A percentile compares a stretch with the other conserved stretches of the same genome.
Evolutionary conservation across 345 rosid genomes (phyloP).

Genomic region (Nephelium lappaceum): DNA sequence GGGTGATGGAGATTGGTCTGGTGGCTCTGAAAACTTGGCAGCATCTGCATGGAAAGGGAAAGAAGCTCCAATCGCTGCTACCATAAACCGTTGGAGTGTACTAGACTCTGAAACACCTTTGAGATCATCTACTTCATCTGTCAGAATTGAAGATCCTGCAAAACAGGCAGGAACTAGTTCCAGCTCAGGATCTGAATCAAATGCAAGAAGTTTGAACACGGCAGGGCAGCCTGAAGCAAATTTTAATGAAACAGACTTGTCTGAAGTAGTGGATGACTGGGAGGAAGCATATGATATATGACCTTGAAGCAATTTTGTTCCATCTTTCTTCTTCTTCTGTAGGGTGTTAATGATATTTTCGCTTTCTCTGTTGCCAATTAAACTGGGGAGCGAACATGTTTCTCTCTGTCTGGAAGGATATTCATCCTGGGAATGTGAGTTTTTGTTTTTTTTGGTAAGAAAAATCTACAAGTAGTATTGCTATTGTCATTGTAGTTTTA

Average conservation of each 20-base stretch:
- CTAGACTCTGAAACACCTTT: slow-evolving; percentile 50
- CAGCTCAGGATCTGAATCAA: slow-evolving; percentile 30
- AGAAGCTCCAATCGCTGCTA: slow-evolving; percentile 55
- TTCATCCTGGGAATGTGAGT: neutral
- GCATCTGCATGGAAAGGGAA: slow-evolving; percentile 52
- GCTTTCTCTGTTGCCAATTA: neutral
- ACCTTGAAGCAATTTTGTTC: neutral
- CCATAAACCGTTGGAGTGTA: slow-evolving; percentile 71
- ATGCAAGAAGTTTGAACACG: slow-evolving; percentile 28
- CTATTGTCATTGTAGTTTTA: neutral
- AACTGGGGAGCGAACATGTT: neutral
- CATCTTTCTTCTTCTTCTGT: neutral
- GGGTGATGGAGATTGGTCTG: slow-evolving; percentile 59
- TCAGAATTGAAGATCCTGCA: slow-evolving; percentile 26
- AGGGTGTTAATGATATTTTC: neutral
- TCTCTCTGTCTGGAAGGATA: neutral
- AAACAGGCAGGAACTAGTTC: slow-evolving; percentile 23
- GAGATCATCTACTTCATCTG: slow-evolving; percentile 37
- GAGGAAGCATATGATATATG: slow-evolving; percentile 67
- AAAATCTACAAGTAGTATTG: neutral
- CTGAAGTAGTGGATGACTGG: slow-evolving; percentile 83
- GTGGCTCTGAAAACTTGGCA: slow-evolving; percentile 40
- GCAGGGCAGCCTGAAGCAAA: slow-evolving; percentile 34
- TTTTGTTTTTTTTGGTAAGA: neutral
- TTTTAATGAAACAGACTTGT: slow-evolving; percentile 27